Conservation (phyloP, 306 rosid species). For the Carpinus viminea region DNA sequence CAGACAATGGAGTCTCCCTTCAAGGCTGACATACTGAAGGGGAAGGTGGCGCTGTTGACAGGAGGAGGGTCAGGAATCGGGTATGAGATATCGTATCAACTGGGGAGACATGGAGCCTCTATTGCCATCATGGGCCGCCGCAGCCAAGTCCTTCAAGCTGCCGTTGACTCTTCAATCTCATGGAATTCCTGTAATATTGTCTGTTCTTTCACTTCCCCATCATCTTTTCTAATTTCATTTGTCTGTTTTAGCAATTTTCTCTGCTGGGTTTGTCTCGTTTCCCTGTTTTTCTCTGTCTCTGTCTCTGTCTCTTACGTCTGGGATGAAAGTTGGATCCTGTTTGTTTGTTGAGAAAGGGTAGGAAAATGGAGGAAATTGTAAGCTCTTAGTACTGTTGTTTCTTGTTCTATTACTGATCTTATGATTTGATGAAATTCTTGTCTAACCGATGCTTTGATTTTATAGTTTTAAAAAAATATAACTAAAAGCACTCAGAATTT, state of each 20-base stretch:
- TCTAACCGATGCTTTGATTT: neutral
- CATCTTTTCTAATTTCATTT: neutral
- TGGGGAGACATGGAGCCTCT: conserved; percentile 85
- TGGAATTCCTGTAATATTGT: conserved; percentile 49
- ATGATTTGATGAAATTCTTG: neutral
- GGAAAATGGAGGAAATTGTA: neutral
- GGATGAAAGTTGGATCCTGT: conserved; percentile 3
- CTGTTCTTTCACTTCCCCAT: neutral
- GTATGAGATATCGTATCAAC: conserved; percentile 65
- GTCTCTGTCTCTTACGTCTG: neutral
- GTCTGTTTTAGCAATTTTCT: neutral
- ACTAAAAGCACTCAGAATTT: neutral
- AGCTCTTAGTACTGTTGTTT: neutral
- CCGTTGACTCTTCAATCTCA: conserved; percentile 67
- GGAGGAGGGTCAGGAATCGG: conserved; percentile 98
- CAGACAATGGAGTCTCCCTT: conserved; percentile 59
- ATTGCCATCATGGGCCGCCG: conserved; percentile 91
- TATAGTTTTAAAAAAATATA: neutral
- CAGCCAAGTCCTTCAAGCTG: conserved; percentile 60
- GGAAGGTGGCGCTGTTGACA: conserved; percentile 77
- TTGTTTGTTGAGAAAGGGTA: neutral
- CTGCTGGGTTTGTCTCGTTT: neutral
- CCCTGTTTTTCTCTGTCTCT: neutral
- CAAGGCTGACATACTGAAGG: conserved; percentile 52
- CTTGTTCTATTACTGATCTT: neutral